phyloP scores from a whole-genome alignment of 768 basidiomycete species.

The Podaxis sp. region DNA sequence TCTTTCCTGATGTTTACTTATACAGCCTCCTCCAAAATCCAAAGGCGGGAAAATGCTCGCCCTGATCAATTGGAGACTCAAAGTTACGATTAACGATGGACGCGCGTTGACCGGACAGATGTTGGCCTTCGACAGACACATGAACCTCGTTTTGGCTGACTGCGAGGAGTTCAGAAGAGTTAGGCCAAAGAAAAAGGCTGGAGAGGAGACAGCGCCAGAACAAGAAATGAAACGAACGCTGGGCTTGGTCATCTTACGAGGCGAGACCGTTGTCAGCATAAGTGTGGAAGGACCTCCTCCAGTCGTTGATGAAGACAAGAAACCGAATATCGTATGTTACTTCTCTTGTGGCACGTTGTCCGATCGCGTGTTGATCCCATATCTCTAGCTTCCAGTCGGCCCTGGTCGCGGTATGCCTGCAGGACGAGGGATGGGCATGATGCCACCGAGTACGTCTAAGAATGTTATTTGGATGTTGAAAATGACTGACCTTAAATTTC shows the following conservation, averaged over 20 bases:
- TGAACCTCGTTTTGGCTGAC: slow-evolving; percentile 98
- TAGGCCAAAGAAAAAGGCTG: slow-evolving; percentile 87
- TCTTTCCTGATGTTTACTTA: slow-evolving; percentile 16
- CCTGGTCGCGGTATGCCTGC: slow-evolving; percentile 96
- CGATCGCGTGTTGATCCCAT: slow-evolving; percentile 17
- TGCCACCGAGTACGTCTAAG: slow-evolving; percentile 70
- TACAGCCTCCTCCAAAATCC: slow-evolving; percentile 90
- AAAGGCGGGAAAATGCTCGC: slow-evolving; percentile 98
- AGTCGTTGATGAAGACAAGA: slow-evolving; percentile 85
- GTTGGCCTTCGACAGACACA: slow-evolving; percentile 99
- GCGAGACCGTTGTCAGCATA: slow-evolving; percentile 94
- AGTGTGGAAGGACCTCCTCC: slow-evolving; percentile 96
- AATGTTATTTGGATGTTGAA: background rate
- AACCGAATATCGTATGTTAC: slow-evolving; percentile 57
- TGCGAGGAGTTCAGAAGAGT: slow-evolving; percentile 97
- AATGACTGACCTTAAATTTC: slow-evolving; percentile 18
- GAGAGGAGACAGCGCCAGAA: slow-evolving; percentile 72
- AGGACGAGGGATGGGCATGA: slow-evolving; percentile 96
- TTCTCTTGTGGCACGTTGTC: slow-evolving; percentile 6
- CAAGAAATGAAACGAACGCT: slow-evolving; percentile 97
- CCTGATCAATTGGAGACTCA: slow-evolving; percentile 97
- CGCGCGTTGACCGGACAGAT: slow-evolving; percentile 96
- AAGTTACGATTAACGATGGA: slow-evolving; percentile 96
- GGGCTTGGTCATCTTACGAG: slow-evolving; percentile 95
- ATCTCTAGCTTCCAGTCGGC: slow-evolving; percentile 71